Conservation (phyloP, 345 rosid species). For the Combretum micranthum region DNA sequence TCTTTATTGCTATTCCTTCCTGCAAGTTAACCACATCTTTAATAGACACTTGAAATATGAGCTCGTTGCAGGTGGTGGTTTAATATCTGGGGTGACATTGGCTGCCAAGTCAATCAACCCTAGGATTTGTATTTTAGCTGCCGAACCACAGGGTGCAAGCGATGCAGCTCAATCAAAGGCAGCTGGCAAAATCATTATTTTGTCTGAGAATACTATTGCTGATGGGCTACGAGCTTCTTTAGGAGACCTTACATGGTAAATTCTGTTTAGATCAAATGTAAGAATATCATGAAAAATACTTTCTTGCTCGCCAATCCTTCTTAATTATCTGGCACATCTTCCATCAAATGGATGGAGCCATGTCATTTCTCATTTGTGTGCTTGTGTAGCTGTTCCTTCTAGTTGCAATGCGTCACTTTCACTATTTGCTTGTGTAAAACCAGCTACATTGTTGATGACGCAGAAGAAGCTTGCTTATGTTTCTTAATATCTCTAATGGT, state of each 20-base stretch:
- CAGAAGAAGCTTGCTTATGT: not conserved
- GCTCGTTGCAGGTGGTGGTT: conserved; percentile 58
- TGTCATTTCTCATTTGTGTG: no score
- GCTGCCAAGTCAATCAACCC: conserved; percentile 92
- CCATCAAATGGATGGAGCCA: no score
- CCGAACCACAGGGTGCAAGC: conserved; percentile 87
- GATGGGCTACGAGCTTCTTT: conserved; percentile 90
- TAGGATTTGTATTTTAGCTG: conserved; percentile 62
- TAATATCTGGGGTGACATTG: conserved; percentile 87
- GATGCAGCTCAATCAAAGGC: conserved; percentile 91
- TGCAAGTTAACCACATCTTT: not conserved
- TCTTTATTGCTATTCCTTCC: conserved; percentile 5
- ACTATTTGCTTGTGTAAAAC: no score
- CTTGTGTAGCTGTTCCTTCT: no score
- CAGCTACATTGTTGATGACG: not conserved
- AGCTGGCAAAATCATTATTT: conserved; percentile 54
- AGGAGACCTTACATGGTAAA: conserved; percentile 80
- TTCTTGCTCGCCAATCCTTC: not conserved
- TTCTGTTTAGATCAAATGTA: not conserved
- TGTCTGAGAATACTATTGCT: conserved; percentile 63
- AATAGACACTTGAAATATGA: not conserved
- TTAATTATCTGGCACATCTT: no score
- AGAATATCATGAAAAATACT: not conserved
- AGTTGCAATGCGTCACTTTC: no score
- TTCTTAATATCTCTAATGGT: not conserved